phyloP scores from a whole-genome alignment of 148 eudicot genomes.

The Vaccinium macrocarpon region DNA sequence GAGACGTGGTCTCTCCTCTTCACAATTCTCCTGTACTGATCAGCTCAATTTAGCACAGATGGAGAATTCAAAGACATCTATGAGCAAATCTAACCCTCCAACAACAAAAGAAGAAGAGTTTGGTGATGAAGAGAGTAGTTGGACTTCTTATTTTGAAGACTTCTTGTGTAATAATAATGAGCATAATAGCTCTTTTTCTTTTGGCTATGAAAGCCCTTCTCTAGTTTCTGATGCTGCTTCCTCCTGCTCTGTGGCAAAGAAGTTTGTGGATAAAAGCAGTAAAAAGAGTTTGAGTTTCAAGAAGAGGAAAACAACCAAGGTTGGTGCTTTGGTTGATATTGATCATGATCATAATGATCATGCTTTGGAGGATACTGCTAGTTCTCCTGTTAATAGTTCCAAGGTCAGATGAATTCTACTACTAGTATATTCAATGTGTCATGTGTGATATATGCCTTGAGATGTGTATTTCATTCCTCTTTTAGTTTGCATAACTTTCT shows the following conservation, averaged over 20 bases:
- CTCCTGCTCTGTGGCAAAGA: constrained; percentile 18
- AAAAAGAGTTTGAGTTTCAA: constrained; percentile 27
- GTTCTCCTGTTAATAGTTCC: constrained; percentile 49
- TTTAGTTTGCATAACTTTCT: no score
- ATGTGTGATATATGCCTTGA: no score
- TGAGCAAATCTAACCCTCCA: constrained; percentile 7
- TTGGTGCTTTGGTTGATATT: constrained; percentile 8
- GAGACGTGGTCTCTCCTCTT: neutral
- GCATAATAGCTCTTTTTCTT: constrained; percentile 17
- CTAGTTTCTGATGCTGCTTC: constrained; percentile 32
- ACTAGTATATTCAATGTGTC: neutral
- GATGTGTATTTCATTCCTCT: no score
- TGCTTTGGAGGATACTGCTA: constrained; percentile 54
- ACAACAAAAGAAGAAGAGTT: constrained; percentile 11
- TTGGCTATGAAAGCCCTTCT: constrained; percentile 10
- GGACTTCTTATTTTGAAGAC: constrained; percentile 41
- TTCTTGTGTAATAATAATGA: constrained; percentile 23
- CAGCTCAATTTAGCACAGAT: neutral
- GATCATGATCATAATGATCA: constrained; percentile 29
- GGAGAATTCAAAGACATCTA: constrained; percentile 13
- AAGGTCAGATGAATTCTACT: constrained; percentile 26
- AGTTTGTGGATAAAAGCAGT: constrained; percentile 1
- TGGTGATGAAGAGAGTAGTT: constrained; percentile 34
- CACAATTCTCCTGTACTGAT: neutral
- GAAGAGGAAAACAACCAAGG: constrained; percentile 24